Base-by-base conservation (phyloP, 148 eudicot genomes). In the Heliamphora exappendiculata region DNA sequence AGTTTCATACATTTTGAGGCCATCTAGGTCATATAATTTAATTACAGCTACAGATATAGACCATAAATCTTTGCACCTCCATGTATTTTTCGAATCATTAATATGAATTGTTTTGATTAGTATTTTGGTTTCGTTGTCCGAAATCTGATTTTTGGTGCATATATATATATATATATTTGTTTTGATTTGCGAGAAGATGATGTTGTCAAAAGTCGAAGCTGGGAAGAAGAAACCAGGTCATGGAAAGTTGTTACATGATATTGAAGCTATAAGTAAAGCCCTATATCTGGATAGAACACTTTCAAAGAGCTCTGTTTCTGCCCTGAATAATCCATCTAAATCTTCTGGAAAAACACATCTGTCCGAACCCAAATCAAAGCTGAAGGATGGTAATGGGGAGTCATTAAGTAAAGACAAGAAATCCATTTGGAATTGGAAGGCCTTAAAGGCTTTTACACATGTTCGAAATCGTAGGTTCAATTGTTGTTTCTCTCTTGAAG, bases 391-490 rank as follows among this genome's bases (percentile, higher is more conserved):
- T 58, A 80, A 77, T 73, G 85, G 84, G 67, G 92, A 82, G 55
- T 51, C 75, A 0, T 72, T 80, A 53, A 79, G 75, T 6, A 92
- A 87, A 80, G 99, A 95, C 29, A 90, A 92, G 82, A 95, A 91
- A 83, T 86, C 99, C 28, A 81, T 88, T 76, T 96, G 98, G 98
- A 88, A 85, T 77, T 96, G 99, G 99, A 95, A 90, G 78, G 81
- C 89, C 72, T 81, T 96, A 33, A 93, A 88, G 85, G 89, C 91
- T 75, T 83, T 95, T 57, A 87, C 97, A 54, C 85, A 88, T 75
- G 84, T 81, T 50, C 78, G 90, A 51, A 81, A 89, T 79, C 92
- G 93, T 33, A 86, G 86, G 81, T 96, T 93, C 73, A 88, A 93
- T 78, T 96, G 98, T 78, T 84, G 89, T 83, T 96, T 96, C 78